Evolutionary conservation across 1,284 basidiomycete genomes (phyloP).

Genomic region (Ustilago sp.): DNA sequence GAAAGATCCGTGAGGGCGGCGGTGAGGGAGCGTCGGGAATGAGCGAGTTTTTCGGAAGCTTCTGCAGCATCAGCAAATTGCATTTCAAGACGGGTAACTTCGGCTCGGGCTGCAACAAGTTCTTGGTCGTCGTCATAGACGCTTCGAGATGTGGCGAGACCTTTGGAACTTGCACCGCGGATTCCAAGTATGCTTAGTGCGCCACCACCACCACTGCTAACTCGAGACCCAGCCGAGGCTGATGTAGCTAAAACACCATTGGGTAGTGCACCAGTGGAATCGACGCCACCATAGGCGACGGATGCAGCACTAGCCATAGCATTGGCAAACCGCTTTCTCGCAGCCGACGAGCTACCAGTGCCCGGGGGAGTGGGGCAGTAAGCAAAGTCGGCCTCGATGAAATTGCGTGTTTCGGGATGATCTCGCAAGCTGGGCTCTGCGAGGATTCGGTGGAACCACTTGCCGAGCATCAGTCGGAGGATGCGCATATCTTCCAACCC

Average conservation of each 20-base stretch:
- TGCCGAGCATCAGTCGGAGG: constrained; percentile 51
- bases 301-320: constrained; percentile 54
- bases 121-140: constrained; percentile 61
- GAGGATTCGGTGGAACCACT: constrained; percentile 59
- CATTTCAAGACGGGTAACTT: constrained; percentile 63
- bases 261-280: constrained; percentile 48
- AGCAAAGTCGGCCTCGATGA: constrained; percentile 65
- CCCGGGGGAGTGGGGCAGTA: constrained; percentile 57
- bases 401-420: constrained; percentile 58
- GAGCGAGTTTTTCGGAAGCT: constrained; percentile 49
- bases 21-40: constrained; percentile 40
- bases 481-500: constrained; percentile 55
- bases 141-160: constrained; percentile 51
- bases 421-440: constrained; percentile 50
- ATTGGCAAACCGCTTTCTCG: constrained; percentile 53
- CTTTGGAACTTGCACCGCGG: constrained; percentile 34
- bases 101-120: constrained; percentile 57
- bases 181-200: constrained; percentile 45
- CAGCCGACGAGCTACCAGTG: constrained; percentile 46
- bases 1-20: constrained; percentile 31
- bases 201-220: constrained; percentile 25
- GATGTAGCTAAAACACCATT: constrained; percentile 57
- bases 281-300: constrained; percentile 48
- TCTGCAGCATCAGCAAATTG: constrained; percentile 59
- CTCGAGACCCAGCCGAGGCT: constrained; percentile 34